Evolutionary conservation across 208 protist species (phyloP).

Genomic region (Crithidia fasciculata): DNA sequence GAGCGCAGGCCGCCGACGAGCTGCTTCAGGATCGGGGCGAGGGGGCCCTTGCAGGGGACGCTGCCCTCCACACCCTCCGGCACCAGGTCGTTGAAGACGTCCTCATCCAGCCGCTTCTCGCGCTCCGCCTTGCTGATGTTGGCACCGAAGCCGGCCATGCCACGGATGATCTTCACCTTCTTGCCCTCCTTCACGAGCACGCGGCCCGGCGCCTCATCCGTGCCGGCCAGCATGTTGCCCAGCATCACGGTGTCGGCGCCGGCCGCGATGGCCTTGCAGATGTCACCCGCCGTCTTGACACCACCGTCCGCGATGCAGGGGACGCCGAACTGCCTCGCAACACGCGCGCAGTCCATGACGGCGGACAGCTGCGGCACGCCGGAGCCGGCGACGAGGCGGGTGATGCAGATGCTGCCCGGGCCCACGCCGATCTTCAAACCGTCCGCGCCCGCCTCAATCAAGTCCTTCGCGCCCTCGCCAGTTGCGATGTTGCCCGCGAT

Average conservation of each 20-base stretch:
- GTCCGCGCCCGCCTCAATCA: slow-evolving; percentile 91
- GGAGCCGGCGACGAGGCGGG: slow-evolving; percentile 83
- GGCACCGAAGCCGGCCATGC: slow-evolving; percentile 91
- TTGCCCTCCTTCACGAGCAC: slow-evolving; percentile 91
- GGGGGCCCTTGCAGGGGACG: slow-evolving; percentile 84
- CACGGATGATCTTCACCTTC: slow-evolving; percentile 93
- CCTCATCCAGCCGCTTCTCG: slow-evolving; percentile 79
- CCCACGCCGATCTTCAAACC: slow-evolving; percentile 91
- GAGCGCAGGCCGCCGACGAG: slow-evolving; percentile 90
- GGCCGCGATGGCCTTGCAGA: slow-evolving; percentile 90
- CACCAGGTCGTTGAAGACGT: slow-evolving; percentile 88
- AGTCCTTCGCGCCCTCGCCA: slow-evolving; percentile 72
- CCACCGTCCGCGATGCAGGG: slow-evolving; percentile 93
- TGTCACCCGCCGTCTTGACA: slow-evolving; percentile 80
- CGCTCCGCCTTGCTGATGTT: slow-evolving; percentile 92
- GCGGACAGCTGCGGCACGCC: slow-evolving; percentile 90
- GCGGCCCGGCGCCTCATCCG: slow-evolving; percentile 86
- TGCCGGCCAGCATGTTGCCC: slow-evolving; percentile 90
- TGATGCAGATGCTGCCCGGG: slow-evolving; percentile 91
- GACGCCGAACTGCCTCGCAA: slow-evolving; percentile 67
- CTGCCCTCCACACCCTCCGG: slow-evolving; percentile 91
- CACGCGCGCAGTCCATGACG: slow-evolving; percentile 73
- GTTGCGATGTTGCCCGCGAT: slow-evolving; percentile 93
- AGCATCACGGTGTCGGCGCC: slow-evolving; percentile 91
- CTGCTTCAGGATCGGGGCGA: slow-evolving; percentile 80